Evolutionary conservation across 2,329 filamentous ascomycete species (phyloP).

Genomic region (Emergomyces orientalis): DNA sequence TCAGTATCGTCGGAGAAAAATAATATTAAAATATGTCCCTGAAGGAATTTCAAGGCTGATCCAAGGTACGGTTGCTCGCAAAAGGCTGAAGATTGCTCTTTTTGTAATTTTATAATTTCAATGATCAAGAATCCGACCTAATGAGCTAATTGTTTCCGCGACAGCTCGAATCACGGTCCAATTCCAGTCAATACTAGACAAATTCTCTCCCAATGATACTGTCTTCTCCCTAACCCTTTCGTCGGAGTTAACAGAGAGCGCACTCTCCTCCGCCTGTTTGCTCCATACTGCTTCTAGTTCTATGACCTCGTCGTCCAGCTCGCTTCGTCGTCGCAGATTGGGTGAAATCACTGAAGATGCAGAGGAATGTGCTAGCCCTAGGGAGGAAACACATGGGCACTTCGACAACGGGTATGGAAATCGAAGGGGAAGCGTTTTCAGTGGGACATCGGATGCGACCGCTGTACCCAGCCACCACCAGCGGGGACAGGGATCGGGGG

Average conservation of each 20-base stretch:
- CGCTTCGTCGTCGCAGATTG: constrained; percentile 63
- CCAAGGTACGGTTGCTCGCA: constrained; percentile 58
- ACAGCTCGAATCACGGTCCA: constrained; percentile 71
- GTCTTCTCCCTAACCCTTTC: constrained; percentile 65
- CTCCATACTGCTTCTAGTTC: constrained; percentile 81
- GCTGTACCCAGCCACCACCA: constrained; percentile 13
- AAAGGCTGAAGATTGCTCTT: constrained; percentile 11
- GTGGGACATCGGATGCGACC: constrained; percentile 15
- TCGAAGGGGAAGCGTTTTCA: constrained; percentile 20
- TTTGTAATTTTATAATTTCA: constrained; percentile 8
- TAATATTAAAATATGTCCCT: constrained; percentile 86
- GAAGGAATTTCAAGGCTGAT: constrained; percentile 83
- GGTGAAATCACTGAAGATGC: constrained; percentile 93
- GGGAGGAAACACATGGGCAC: constrained; percentile 7
- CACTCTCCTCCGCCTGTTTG: constrained; percentile 78
- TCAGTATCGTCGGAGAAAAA: constrained; percentile 78
- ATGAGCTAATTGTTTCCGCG: constrained; percentile 13
- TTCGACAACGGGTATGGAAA: constrained; percentile 7
- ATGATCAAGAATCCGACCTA: background rate
- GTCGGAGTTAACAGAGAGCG: constrained; percentile 76
- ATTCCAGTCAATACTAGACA: constrained; percentile 52
- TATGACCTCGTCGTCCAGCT: constrained; percentile 74
- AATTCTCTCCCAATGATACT: constrained; percentile 67
- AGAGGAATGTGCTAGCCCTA: constrained; percentile 62
- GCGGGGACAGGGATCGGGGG: constrained; percentile 1